Base-by-base conservation (phyloP, 2,329 filamentous ascomycete species). In the Aciculosporium take region DNA sequence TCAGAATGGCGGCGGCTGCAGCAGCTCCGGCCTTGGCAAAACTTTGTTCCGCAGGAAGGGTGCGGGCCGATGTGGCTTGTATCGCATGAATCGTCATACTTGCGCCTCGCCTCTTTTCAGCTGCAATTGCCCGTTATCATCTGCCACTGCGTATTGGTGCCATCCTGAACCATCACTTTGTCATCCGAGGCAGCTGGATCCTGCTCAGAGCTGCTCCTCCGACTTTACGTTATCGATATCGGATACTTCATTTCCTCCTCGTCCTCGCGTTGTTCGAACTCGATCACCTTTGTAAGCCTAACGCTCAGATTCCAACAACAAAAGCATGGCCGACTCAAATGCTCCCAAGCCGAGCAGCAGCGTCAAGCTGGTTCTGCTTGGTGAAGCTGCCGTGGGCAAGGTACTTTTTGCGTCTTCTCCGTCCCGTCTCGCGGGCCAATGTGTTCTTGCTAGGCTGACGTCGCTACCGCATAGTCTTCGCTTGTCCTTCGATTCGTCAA, bases 351-450 rank as follows among this genome's bases (percentile, higher is more conserved):
- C 91, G 48, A 96, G 88, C 73, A 96, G 88, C 79, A 98, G 91
- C 69, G 91, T 98, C 63, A 98, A 98, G 81, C 82, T 98, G 53
- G 91, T 98, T 50, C 76, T 98, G 59, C 80, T 98, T 44, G 91
- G 91, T 52, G 91, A 98, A 69, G 91, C 91, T 49, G 91, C 91
- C 46, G 91, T 98, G 44, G 91, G 91, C 76, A 98, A 98, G 82
- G 91, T 94, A 70, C 9, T 15, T 21, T n/a, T n/a, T 12, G 23
- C 23, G 20, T 10, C 23, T 28, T 9, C 21, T 40, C 12, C 15
- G n/a, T 25, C 20, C 20, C 35, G 5, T 15, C 32, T 25, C 20
- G 3, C 12, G 7, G 15, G 12, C 7, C 5, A 39, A 21, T 23
- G 7, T 37, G 25, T 24, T 32, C 24, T 25, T 25, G 10, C 20